Conservation (phyloP, 108 stramenopile genomes). For the Skeletonema menzelii region DNA sequence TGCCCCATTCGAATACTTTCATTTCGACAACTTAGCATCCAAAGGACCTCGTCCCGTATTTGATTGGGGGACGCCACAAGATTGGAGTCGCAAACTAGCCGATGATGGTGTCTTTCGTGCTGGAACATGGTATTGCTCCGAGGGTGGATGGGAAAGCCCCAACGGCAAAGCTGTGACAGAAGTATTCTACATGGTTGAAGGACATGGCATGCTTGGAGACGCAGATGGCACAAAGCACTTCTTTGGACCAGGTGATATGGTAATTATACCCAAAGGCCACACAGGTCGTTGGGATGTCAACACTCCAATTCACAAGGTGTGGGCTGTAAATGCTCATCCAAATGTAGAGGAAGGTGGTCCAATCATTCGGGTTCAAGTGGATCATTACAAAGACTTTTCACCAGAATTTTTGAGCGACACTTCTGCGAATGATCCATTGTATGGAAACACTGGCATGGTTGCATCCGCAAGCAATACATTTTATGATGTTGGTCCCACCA, state of each 20-base stretch:
- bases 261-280: conserved; percentile 72
- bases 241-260: conserved; percentile 75
- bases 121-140: conserved; percentile 70
- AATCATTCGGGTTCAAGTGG: conserved; percentile 53
- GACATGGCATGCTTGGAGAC: conserved; percentile 60
- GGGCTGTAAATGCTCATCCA: conserved; percentile 60
- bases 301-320: conserved; percentile 66
- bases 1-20: conserved; percentile 41
- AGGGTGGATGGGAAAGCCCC: conserved; percentile 70
- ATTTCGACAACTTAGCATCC: conserved; percentile 36
- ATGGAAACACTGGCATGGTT: conserved; percentile 32
- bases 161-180: conserved; percentile 55
- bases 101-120: conserved; percentile 30
- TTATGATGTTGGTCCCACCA: conserved; percentile 59
- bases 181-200: conserved; percentile 64
- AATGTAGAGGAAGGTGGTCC: conserved; percentile 40
- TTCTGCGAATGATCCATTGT: conserved; percentile 5
- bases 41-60: conserved; percentile 59
- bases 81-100: conserved; percentile 48
- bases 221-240: conserved; percentile 56
- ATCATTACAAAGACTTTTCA: conserved; percentile 44
- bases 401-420: conserved; percentile 30
- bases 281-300: conserved; percentile 77
- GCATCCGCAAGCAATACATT: conserved; percentile 38
- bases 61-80: conserved; percentile 60